A percentile compares a stretch with the other conserved stretches of the same genome.
Conservation (phyloP, 805 yeast species). For the Clavispora phyllophila region DNA sequence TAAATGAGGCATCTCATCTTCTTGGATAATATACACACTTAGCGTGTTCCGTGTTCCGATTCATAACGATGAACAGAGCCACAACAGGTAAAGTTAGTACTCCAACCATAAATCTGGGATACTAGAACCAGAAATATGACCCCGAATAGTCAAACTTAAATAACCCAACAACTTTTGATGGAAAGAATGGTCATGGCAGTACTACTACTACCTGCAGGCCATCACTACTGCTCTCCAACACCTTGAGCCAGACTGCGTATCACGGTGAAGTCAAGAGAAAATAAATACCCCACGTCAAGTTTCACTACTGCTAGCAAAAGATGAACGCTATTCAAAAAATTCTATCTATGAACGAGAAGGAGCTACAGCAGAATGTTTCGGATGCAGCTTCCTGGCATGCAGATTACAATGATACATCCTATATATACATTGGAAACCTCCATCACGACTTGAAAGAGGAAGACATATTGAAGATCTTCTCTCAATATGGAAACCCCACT, state of each 20-base stretch:
- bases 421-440: constrained; percentile 70
- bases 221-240: neutral
- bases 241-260: neutral
- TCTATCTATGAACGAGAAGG: constrained; percentile 58
- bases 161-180: no score
- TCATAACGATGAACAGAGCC: no score
- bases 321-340: constrained; percentile 42
- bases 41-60: no score
- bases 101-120: no score
- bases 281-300: neutral
- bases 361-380: constrained; percentile 55
- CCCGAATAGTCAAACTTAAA: no score
- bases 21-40: neutral
- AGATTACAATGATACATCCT: constrained; percentile 73
- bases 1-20: constrained; percentile 1
- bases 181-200: no score
- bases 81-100: no score
- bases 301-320: neutral
- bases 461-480: constrained; percentile 72
- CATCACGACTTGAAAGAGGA: constrained; percentile 63
- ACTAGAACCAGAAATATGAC: no score
- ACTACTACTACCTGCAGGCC: no score
- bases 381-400: constrained; percentile 82
- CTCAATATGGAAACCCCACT: constrained; percentile 86
- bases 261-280: neutral